Base-by-base conservation (phyloP, 2,329 filamentous ascomycete genomes). In the Aspergillus tanneri region DNA sequence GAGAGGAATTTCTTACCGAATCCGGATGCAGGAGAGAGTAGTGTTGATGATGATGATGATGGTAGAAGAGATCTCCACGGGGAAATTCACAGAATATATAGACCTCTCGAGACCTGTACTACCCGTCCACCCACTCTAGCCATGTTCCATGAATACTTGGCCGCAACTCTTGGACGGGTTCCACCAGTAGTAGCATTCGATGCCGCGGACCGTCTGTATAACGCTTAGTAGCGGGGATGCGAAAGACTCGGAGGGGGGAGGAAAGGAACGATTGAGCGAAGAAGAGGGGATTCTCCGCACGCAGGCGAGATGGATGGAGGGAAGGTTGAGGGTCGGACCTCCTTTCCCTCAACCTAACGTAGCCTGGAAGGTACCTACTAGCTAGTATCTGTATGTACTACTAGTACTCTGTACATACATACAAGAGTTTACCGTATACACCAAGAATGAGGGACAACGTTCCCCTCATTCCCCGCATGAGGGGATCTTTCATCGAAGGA, bases 31-130 rank as follows among this genome's bases (percentile, higher is more conserved):
- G 37, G 34, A 36, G 46, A 46, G 42, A 43, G 11, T 24, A 34
- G 45, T 9, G 37, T 46, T 45, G 43, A 44, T 40, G 37, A 37
- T 44, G 10, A 22, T 36, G 49, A 54, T 45, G 40, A 30, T 21
- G 39, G 12, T 6, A 41, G 40, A 41, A 27, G 30, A 48, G 52
- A 22, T 18, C 6, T 23, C 36, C 32, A 38, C 27, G 43, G 49
- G 53, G 50, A 53, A 50, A 43, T 46, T 35, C 35, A 27, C 43
- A 42, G 10, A 58, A 54, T 59, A 56, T 58, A 59, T 59, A 59
- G 45, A 36, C 16, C 23, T 44, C 11, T 9, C 43, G 19, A 18
- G 30, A 18, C 14, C 14, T 34, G 19, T 18, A 19, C 27, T 30
- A 8, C 28, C 43, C 32, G 21, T 11, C 28, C 49, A 40, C 43